phyloP scores from a whole-genome alignment of 1,139 yeast genomes.

The Candida buenavistaensis region DNA sequence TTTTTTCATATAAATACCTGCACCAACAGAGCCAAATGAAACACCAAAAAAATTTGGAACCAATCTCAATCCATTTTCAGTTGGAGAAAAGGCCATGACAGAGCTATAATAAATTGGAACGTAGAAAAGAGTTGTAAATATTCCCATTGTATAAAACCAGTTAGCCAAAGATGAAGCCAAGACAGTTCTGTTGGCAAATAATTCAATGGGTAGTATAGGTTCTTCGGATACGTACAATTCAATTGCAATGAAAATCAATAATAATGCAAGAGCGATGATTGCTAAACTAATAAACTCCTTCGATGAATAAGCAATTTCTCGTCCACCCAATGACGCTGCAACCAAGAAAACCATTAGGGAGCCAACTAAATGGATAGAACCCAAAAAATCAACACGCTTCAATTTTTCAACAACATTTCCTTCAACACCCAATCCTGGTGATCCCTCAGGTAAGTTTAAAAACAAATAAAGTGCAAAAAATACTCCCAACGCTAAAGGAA shows the following conservation, averaged over 20 bases:
- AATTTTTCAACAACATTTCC: constrained; percentile 44
- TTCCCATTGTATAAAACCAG: constrained; percentile 62
- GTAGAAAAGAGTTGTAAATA: constrained; percentile 57
- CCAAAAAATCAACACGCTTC: constrained; percentile 68
- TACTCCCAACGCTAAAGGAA: constrained; percentile 62
- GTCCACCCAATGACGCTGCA: constrained; percentile 72
- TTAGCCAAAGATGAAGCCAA: constrained; percentile 65
- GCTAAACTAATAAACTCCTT: constrained; percentile 31
- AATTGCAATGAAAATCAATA: constrained; percentile 43
- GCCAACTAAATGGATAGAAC: constrained; percentile 60
- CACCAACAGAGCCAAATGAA: constrained; percentile 64
- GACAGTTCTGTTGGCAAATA: constrained; percentile 58
- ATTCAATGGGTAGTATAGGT: constrained; percentile 65
- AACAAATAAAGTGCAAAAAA: constrained; percentile 36
- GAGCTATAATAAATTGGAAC: constrained; percentile 65
- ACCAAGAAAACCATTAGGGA: constrained; percentile 55
- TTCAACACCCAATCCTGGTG: constrained; percentile 48
- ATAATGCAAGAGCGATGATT: constrained; percentile 19
- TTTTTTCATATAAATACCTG: constrained; percentile 66
- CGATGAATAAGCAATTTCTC: constrained; percentile 44
- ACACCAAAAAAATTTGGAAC: constrained; percentile 71
- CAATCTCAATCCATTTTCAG: constrained; percentile 62
- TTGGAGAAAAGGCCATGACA: constrained; percentile 54
- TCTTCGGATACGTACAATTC: constrained; percentile 59
- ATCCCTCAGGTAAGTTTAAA: constrained; percentile 48